Evolutionary conservation across 1,139 yeast species (phyloP), one percentile per base, ranked within the genome.

Genomic region (Debaryomycetaceae sp.): DNA sequence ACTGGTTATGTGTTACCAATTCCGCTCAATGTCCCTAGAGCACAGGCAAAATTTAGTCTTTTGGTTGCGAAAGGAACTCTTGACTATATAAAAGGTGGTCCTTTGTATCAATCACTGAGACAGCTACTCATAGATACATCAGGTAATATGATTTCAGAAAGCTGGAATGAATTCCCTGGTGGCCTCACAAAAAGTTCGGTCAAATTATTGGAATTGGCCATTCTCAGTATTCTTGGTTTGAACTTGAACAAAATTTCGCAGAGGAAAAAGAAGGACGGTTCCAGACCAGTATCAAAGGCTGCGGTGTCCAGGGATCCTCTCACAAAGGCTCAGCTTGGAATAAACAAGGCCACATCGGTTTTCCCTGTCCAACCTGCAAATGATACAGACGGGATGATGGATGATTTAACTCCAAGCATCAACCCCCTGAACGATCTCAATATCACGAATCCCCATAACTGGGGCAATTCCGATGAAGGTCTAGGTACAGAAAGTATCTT

Each of bases 41-140:
- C 84, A 48, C 80, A 81, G 54, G 81, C 90, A 1, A 69, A 90
- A 40, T 75, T 84, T 49, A 76, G 90, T 0, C 68, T 88, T 14
- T 62, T 88, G 45, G 87, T 87, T 17, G 87, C 95, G 1, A 83
- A 83, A 51, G 91, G 95, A 7, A 80, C 89, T 0, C 69, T 89
- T 46, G 96, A 88, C 52, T 88, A 87, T 59, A 83, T 89, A 3
- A 82, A 87, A 58, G 90, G 93, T 24, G 96, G 97, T 0, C 84
- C 93, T 0, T 65, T 89, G 45, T 81, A 84, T 55, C 85, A 80
- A 57, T 88, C 84, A 42, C 81, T 84, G 59, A 84, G 83, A 51
- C 72, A 67, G 34, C 63, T 84, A 40, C 63, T 85, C 34, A 62
- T 72, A 29, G 76, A 69, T 37, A 71, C 83, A 3, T 63, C 83